Evolutionary conservation across 202 grass and related monocot species (phyloP).

Genomic region (Hordeum pubiflorum): DNA sequence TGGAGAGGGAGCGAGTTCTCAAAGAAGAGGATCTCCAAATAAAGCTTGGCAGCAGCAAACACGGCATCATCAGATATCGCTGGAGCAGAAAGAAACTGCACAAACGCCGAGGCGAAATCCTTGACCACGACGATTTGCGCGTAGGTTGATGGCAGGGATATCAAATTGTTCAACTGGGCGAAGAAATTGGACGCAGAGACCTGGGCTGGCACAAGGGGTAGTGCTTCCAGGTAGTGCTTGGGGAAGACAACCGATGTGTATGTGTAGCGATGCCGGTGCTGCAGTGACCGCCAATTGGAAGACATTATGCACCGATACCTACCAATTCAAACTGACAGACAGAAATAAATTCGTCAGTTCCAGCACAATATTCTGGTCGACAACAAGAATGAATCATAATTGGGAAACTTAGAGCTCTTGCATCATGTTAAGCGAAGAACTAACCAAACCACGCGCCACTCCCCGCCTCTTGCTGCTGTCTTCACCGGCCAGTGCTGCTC

Average conservation of each 20-base stretch:
- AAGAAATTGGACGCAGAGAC: conserved; percentile 42
- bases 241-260: conserved; percentile 86
- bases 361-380: background rate
- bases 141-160: conserved; percentile 72
- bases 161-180: conserved; percentile 52
- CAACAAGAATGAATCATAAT: background rate
- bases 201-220: conserved; percentile 32
- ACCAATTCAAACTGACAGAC: conserved; percentile 21
- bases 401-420: background rate
- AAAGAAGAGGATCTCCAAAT: conserved; percentile 84
- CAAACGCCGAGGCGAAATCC: conserved; percentile 59
- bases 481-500: no score
- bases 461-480: no score
- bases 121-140: conserved; percentile 60
- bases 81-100: conserved; percentile 46
- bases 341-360: background rate
- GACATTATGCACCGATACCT: conserved; percentile 48
- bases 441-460: no score
- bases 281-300: conserved; percentile 73
- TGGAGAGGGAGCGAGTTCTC: conserved; percentile 89
- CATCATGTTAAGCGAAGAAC: background rate
- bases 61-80: conserved; percentile 29
- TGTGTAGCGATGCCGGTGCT: conserved; percentile 78
- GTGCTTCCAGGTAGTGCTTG: conserved; percentile 53
- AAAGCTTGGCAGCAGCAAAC: conserved; percentile 42